A percentile compares a stretch with the other conserved stretches of the same genome.
These are phyloP conservation scores for Malus hybrid DNA, from an alignment of 331 rosid species.

Conservation along the genomic window DNA sequence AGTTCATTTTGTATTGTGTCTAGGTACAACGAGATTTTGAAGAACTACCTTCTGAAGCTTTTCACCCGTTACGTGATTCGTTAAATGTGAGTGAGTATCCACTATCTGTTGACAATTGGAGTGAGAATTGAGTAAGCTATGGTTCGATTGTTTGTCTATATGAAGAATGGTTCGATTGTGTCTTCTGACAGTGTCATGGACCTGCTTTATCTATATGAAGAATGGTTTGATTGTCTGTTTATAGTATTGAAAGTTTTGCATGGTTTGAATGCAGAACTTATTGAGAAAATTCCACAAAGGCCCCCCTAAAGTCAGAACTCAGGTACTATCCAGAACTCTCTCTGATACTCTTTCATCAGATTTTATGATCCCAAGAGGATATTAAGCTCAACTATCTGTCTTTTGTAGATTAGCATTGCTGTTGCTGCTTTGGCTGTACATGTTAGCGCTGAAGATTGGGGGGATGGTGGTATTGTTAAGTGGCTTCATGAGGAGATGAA, in stretches of 20 bases:
- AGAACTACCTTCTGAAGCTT: conserved; percentile 92
- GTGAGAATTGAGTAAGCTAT: conserved; percentile 44
- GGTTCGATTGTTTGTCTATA: too few species aligned
- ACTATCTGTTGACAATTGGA: neutral
- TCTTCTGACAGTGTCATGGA: neutral
- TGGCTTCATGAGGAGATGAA: conserved; percentile 99
- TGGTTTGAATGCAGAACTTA: conserved; percentile 64
- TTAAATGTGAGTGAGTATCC: conserved; percentile 80
- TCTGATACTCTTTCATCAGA: neutral
- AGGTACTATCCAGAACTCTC: conserved; percentile 44
- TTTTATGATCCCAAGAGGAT: conserved; percentile 1
- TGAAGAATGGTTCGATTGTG: too few species aligned
- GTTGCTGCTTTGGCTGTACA: conserved; percentile 99
- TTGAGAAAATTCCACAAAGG: conserved; percentile 91
- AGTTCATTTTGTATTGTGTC: conserved; percentile 14
- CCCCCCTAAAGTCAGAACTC: conserved; percentile 95
- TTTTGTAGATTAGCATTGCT: conserved; percentile 88
- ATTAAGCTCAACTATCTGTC: conserved; percentile 28
- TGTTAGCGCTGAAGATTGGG: conserved; percentile 97
- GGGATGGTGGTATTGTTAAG: conserved; percentile 93
- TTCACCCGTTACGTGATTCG: conserved; percentile 88
- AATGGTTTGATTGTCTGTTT: neutral
- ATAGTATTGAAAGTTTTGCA: neutral
- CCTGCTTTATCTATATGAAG: neutral
- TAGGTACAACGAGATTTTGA: conserved; percentile 97